Evolutionary conservation across 208 protist species (phyloP).

Genomic region (Leishmania martiniquensis): DNA sequence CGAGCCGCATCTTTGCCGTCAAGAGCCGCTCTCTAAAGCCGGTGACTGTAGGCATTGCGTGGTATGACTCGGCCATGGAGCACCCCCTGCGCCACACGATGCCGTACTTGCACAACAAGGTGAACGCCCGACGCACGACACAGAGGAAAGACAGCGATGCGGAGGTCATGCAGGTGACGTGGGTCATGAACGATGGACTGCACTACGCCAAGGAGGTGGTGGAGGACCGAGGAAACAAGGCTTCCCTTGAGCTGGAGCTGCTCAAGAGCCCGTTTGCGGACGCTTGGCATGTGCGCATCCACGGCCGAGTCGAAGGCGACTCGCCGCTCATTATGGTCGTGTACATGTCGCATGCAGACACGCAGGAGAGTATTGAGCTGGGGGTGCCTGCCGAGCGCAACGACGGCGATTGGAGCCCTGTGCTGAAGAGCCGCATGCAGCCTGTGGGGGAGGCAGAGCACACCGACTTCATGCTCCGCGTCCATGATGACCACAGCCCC

Average conservation of each 20-base stretch:
- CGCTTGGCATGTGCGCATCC: conserved; percentile 83
- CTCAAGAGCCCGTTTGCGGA: conserved; percentile 81
- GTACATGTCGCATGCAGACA: conserved; percentile 67
- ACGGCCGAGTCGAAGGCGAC: conserved; percentile 49
- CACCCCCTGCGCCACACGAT: conserved; percentile 68
- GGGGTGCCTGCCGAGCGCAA: conserved; percentile 37
- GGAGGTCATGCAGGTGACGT: conserved; percentile 68
- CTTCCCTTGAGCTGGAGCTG: conserved; percentile 69
- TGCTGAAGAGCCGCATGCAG: conserved; percentile 49
- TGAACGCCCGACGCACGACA: conserved; percentile 43
- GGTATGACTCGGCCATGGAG: conserved; percentile 69
- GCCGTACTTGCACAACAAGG: conserved; percentile 73
- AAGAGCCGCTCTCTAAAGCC: conserved; percentile 68
- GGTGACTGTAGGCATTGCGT: conserved; percentile 77
- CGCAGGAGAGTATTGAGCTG: conserved; percentile 40
- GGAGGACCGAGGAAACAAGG: conserved; percentile 52
- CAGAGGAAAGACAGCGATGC: conserved; percentile 41
- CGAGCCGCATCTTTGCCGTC: conserved; percentile 80
- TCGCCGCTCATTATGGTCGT: conserved; percentile 57
- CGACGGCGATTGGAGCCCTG: conserved; percentile 62
- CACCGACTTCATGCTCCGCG: conserved; percentile 52
- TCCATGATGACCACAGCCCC: conserved; percentile 71
- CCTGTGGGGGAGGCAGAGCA: conserved; percentile 30
- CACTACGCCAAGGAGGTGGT: conserved; percentile 78
- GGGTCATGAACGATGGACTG: conserved; percentile 76